These are phyloP conservation scores for Elasticomyces elasticus DNA, from an alignment of 495 filamentous ascomycete species.

Conservation along the genomic window DNA sequence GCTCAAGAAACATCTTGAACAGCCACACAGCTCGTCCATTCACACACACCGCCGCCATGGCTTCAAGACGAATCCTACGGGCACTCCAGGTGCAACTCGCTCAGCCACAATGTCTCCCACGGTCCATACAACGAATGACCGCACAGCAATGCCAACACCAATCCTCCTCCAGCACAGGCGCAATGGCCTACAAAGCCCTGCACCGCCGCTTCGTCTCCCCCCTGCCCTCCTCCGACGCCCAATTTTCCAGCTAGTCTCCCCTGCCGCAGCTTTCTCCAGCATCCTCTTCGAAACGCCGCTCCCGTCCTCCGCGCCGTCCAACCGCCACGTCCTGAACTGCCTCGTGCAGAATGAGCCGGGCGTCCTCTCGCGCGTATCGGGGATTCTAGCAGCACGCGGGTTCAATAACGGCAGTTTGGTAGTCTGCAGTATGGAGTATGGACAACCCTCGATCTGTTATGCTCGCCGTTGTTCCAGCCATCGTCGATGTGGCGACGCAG, in stretches of 20 bases:
- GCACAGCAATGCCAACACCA: background rate
- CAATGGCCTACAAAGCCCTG: slow-evolving; percentile 93
- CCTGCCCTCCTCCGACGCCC: slow-evolving; percentile 54
- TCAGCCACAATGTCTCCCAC: background rate
- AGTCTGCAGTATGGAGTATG: slow-evolving; percentile 93
- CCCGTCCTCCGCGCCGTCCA: slow-evolving; percentile 71
- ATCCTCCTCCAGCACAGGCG: slow-evolving; percentile 75
- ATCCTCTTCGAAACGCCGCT: slow-evolving; percentile 97
- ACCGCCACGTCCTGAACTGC: slow-evolving; percentile 93
- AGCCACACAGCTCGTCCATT: background rate
- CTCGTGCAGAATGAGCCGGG: slow-evolving; percentile 98
- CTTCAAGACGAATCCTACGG: slow-evolving; percentile 30
- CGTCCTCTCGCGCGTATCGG: slow-evolving; percentile 89
- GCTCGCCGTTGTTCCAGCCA: too few relatives aligned
- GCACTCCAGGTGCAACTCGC: slow-evolving; percentile 26
- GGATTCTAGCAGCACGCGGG: slow-evolving; percentile 87
- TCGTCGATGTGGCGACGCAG: too few relatives aligned
- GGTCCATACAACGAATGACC: too few relatives aligned
- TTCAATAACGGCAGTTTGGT: slow-evolving; percentile 99
- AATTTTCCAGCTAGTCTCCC: slow-evolving; percentile 77
- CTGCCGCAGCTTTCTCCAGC: slow-evolving; percentile 87
- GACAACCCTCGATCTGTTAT: too few relatives aligned
- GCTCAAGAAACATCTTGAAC: background rate
- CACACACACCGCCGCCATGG: slow-evolving; percentile 24
- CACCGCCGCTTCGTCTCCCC: slow-evolving; percentile 79